phyloP scores from a whole-genome alignment of 257 asterid species.

The Gentiana straminea region DNA sequence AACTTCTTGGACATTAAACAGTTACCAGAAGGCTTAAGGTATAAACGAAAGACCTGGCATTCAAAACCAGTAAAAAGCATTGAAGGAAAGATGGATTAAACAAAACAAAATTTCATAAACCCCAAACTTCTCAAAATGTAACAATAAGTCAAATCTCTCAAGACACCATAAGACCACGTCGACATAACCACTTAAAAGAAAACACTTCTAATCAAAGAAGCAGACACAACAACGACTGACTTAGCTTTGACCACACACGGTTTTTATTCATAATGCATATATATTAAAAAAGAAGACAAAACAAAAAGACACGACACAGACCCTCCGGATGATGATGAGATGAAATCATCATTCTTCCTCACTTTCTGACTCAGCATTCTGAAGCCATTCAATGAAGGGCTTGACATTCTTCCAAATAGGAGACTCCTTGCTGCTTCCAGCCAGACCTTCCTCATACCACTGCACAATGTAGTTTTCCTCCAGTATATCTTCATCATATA shows the following conservation, averaged over 20 bases:
- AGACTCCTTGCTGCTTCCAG: conserved; percentile 14
- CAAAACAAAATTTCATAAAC: neutral
- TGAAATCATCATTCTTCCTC: conserved; percentile 22
- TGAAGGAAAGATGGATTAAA: neutral
- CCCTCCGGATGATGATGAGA: too few species aligned
- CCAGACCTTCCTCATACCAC: conserved; percentile 25
- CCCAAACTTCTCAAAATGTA: neutral
- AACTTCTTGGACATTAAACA: too few species aligned
- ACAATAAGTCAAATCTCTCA: neutral
- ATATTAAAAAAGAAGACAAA: too few species aligned
- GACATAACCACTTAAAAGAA: neutral
- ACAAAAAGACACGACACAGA: too few species aligned
- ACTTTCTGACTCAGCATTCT: conserved; percentile 30
- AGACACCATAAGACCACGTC: neutral
- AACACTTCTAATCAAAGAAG: neutral
- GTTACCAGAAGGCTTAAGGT: too few species aligned
- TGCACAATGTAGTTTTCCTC: conserved; percentile 29
- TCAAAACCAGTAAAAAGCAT: neutral
- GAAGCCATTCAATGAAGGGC: conserved; percentile 35
- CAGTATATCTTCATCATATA: conserved; percentile 29
- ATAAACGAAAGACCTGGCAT: too few species aligned
- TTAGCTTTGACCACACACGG: too few species aligned
- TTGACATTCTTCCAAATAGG: conserved; percentile 27
- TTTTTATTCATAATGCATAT: too few species aligned
- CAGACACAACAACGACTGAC: too few species aligned